These are phyloP conservation scores for Rosa rugosa DNA, from an alignment of 306 rosid species.

Conservation along the genomic window DNA sequence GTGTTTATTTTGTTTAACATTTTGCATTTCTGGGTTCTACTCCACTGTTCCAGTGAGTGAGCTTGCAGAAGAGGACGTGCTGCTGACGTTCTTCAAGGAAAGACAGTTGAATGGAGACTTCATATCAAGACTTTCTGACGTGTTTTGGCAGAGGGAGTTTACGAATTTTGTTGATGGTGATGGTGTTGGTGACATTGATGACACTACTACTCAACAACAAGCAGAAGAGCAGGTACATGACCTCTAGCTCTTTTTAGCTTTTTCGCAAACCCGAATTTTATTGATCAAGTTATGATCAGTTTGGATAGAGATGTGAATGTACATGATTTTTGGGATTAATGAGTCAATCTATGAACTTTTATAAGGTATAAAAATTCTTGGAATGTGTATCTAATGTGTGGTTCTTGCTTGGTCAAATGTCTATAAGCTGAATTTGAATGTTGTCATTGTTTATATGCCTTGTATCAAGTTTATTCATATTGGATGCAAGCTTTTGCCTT, in stretches of 20 bases:
- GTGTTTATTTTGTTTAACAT: background rate
- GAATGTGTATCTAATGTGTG: background rate
- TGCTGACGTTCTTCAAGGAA: slow-evolving; percentile 69
- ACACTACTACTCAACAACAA: slow-evolving; percentile 30
- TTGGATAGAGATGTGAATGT: background rate
- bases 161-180: slow-evolving; percentile 36
- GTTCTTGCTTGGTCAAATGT: background rate
- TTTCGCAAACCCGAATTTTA: background rate
- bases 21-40: background rate
- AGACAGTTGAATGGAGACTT: slow-evolving; percentile 75
- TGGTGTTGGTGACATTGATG: slow-evolving; percentile 24
- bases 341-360: no score
- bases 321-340: background rate
- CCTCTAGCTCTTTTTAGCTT: background rate
- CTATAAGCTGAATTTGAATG: background rate
- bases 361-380: background rate
- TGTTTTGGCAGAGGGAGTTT: slow-evolving; percentile 66
- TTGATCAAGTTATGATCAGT: background rate
- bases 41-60: slow-evolving; percentile 44
- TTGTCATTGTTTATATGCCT: background rate
- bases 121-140: slow-evolving; percentile 71
- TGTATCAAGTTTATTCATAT: background rate
- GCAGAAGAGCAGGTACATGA: slow-evolving; percentile 46
- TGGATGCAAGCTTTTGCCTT: background rate
- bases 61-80: slow-evolving; percentile 58